These are phyloP conservation scores for Saturnispora saitoi DNA, from an alignment of 805 yeast genomes.

Conservation along the genomic window DNA sequence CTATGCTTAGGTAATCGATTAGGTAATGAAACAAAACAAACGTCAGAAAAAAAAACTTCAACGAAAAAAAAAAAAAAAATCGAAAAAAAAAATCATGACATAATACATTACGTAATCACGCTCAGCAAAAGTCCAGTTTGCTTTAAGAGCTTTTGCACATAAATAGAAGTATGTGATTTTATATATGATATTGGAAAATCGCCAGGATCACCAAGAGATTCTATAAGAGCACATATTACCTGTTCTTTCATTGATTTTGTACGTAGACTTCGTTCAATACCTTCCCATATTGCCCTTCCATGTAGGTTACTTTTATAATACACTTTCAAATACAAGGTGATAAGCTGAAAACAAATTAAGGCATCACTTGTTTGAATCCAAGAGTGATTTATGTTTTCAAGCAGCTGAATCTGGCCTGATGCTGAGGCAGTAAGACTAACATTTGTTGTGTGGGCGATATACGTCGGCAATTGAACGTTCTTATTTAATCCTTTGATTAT, in stretches of 20 bases:
- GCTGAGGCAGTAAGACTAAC: not conserved
- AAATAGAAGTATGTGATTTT: not conserved
- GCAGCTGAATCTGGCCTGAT: not conserved
- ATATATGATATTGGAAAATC: not conserved
- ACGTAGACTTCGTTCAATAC: not conserved
- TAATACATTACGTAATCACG: not conserved
- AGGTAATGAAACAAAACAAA: conserved; percentile 2
- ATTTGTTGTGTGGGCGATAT: not conserved
- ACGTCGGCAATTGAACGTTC: not conserved
- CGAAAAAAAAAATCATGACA: not conserved
- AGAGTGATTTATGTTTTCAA: not conserved
- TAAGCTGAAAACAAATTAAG: not conserved
- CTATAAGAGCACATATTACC: not conserved
- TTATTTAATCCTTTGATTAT: not conserved
- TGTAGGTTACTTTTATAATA: not conserved
- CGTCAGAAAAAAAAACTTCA: not conserved
- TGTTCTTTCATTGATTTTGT: not conserved
- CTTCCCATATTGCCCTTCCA: not conserved
- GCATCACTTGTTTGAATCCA: not conserved
- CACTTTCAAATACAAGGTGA: not conserved
- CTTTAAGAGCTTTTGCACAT: not conserved
- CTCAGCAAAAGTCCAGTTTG: not conserved
- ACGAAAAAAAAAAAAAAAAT: not conserved
- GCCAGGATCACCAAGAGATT: not conserved
- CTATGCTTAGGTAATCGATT: conserved; percentile 1